phyloP scores from a whole-genome alignment of 441 rosid species.

The Codiaeum variegatum region DNA sequence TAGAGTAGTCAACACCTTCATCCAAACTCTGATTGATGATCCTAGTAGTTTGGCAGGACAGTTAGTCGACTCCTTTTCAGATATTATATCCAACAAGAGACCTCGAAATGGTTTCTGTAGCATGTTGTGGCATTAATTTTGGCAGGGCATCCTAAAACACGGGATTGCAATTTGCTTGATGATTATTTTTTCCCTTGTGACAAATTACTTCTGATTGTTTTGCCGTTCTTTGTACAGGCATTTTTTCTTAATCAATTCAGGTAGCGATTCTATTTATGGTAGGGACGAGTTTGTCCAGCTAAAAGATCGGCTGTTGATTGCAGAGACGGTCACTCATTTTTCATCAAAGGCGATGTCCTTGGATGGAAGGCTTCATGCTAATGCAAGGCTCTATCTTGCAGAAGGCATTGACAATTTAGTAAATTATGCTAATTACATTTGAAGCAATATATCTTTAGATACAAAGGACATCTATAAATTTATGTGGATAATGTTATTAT shows the following conservation, averaged over 20 bases:
- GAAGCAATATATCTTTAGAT: conserved; percentile 15
- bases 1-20: conserved; percentile 80
- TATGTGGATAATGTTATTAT: conserved; percentile 20
- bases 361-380: conserved; percentile 7
- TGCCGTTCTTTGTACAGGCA: conserved; percentile 37
- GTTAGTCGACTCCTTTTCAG: conserved; percentile 78
- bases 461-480: conserved; percentile 13
- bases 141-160: conserved; percentile 23
- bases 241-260: conserved; percentile 33
- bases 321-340: conserved; percentile 16
- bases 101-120: conserved; percentile 61
- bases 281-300: conserved; percentile 32
- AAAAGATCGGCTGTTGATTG: conserved; percentile 37
- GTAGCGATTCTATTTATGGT: conserved; percentile 36
- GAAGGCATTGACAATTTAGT: conserved; percentile 18
- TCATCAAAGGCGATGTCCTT: not conserved
- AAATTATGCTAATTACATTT: conserved; percentile 18
- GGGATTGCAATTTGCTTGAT: conserved; percentile 25
- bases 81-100: conserved; percentile 72
- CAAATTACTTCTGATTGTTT: conserved; percentile 34
- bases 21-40: conserved; percentile 82
- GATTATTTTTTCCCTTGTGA: conserved; percentile 28
- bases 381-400: conserved; percentile 8
- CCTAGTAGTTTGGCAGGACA: conserved; percentile 91
- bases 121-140: conserved; percentile 54